Evolutionary conservation across 139 green algal genomes (phyloP), one percentile per base, ranked within the genome.

Genomic region (Astrephomene gubernaculifera): DNA sequence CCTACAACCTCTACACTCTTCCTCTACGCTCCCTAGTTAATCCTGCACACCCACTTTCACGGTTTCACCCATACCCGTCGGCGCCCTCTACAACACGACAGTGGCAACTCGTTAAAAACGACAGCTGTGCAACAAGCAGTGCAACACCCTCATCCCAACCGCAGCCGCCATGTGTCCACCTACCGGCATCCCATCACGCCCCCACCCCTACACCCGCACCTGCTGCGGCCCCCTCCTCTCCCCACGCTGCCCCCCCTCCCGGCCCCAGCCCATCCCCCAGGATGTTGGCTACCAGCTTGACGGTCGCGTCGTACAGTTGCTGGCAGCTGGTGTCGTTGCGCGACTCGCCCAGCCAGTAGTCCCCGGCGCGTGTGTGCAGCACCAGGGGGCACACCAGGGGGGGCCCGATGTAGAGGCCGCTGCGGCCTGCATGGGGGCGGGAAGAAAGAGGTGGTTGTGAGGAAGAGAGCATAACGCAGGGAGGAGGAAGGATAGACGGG

Each of bases 311-410:
- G 64, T 86, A 86, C 79, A 86, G 79, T 35, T 24, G 64, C 25
- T 22, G 4, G 79, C 79, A 86, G 33, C 33, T 4, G 12, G 22
- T 36, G 6, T 57, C 39, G 22, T 60, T 35, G 4, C 79, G 65
- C n/a, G 65, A 69, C 35, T 86, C 65, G 45, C 78, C 78, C 78
- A 25, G 31, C 79, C 79, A 86, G 64, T 86, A 86, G 79, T 78
- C 65, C 1, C 79, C 79, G 1, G n/a, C 1, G 25, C 25, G 65
- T 0, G 45, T 60, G 65, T 76, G 65, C 6, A 68, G 29, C 35
- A 78, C 29, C 43, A 84, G 41, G 7, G 63, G 78, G 10, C 9
- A 2, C 64, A 78, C 60, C 35, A 68, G 33, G 12, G 64, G 64
- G 1, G 65, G 65, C 9, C 79, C 79, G 2, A 86, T 6, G 49